Percentiles rank a stretch among this genome's conserved stretches.
Conservation (phyloP, 352 stramenopile genomes). For the Thraustochytrium sp. region DNA sequence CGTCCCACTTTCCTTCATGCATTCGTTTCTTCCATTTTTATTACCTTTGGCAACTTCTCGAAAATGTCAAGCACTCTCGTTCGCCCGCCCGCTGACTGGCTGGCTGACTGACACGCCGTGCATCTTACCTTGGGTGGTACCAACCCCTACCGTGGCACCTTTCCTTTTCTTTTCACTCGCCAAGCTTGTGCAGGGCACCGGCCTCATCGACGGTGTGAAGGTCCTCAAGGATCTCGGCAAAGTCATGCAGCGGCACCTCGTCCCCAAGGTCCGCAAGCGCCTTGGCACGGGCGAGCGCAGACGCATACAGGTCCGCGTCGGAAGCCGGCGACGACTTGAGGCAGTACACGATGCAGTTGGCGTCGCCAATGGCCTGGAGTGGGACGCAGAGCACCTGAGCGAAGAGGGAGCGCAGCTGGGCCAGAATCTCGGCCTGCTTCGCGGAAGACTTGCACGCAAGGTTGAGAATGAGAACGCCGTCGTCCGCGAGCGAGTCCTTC, state of each 20-base stretch:
- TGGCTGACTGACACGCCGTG: too few relatives aligned
- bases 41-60: too few relatives aligned
- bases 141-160: too few relatives aligned
- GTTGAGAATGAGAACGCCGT: slow-evolving; percentile 63
- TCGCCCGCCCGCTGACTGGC: too few relatives aligned
- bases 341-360: slow-evolving; percentile 16
- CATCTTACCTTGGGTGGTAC: background rate
- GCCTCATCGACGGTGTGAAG: background rate
- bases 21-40: too few relatives aligned
- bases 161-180: too few relatives aligned
- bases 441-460: slow-evolving; percentile 51
- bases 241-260: background rate
- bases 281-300: background rate
- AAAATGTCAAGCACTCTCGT: too few relatives aligned
- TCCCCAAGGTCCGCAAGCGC: background rate
- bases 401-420: background rate
- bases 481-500: slow-evolving; percentile 48
- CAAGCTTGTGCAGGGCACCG: too few relatives aligned
- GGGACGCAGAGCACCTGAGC: background rate
- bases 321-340: background rate
- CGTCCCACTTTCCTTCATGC: too few relatives aligned
- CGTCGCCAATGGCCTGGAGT: slow-evolving; percentile 19
- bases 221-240: slow-evolving; percentile 10
- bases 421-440: background rate
- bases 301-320: background rate